phyloP scores from a whole-genome alignment of 805 yeast species.

The Metschnikowia reukaufii region DNA sequence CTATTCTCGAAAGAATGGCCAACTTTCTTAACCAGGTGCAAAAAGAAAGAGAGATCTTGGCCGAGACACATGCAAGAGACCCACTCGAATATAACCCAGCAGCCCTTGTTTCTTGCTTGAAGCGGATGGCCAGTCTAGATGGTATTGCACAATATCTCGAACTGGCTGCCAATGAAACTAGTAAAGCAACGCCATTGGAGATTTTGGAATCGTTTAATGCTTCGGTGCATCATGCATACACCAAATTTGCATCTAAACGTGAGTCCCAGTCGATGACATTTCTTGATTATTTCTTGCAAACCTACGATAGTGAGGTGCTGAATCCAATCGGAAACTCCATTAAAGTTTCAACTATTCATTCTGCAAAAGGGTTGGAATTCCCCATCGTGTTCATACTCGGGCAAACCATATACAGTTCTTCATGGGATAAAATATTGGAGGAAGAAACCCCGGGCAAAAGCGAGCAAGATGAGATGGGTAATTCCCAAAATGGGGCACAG shows the following conservation, averaged over 20 bases:
- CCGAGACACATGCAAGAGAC: constrained; percentile 4
- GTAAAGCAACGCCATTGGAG: constrained; percentile 9
- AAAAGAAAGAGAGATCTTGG: constrained; percentile 11
- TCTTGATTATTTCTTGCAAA: constrained; percentile 40
- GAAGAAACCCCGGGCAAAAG: neutral
- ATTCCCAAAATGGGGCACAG: too few relatives aligned
- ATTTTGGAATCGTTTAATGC: constrained; percentile 16
- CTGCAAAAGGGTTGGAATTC: constrained; percentile 73
- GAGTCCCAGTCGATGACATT: constrained; percentile 22
- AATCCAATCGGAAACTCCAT: constrained; percentile 32
- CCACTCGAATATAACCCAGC: constrained; percentile 16
- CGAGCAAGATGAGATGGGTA: neutral
- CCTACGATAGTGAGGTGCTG: constrained; percentile 40
- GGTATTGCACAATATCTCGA: constrained; percentile 10
- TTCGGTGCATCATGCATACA: constrained; percentile 19
- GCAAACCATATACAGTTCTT: constrained; percentile 9
- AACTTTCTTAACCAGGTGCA: constrained; percentile 17
- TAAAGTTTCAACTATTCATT: constrained; percentile 66
- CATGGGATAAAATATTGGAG: constrained; percentile 15
- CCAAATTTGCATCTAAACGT: constrained; percentile 2
- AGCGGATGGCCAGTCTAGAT: constrained; percentile 13
- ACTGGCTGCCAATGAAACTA: constrained; percentile 2
- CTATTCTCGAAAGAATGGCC: constrained; percentile 11
- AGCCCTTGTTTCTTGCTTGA: constrained; percentile 13
- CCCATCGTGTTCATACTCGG: constrained; percentile 59